These are phyloP conservation scores for Phytophthora sansomeana DNA, from an alignment of 352 stramenopile species.

Conservation along the genomic window DNA sequence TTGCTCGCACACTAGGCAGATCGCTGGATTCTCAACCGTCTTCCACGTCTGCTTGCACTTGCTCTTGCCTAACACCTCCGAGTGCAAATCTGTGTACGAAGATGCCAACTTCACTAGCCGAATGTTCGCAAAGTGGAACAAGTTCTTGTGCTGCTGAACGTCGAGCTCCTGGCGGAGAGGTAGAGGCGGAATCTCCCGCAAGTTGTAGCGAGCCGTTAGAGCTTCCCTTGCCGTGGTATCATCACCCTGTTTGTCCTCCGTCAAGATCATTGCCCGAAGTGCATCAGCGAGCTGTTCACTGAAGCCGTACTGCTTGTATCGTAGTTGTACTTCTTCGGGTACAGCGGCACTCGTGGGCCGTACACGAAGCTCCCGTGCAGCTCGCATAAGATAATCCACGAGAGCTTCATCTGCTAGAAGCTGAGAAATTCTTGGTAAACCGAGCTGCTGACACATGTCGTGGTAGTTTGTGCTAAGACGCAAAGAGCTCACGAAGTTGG, in stretches of 20 bases:
- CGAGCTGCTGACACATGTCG: constrained; percentile 80
- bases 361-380: constrained; percentile 57
- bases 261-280: constrained; percentile 36
- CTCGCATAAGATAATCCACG: constrained; percentile 62
- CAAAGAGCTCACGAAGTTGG: constrained; percentile 83
- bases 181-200: constrained; percentile 59
- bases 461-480: constrained; percentile 79
- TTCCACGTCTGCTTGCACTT: constrained; percentile 80
- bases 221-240: constrained; percentile 20
- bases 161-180: constrained; percentile 63
- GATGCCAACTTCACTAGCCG: constrained; percentile 68
- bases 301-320: constrained; percentile 66
- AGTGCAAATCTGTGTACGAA: constrained; percentile 83
- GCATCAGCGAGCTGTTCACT: constrained; percentile 52
- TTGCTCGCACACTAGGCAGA: constrained; percentile 81
- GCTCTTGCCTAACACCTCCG: constrained; percentile 71
- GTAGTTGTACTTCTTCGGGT: constrained; percentile 52
- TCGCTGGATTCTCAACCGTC: constrained; percentile 79
- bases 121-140: constrained; percentile 73
- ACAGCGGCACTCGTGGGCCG: constrained; percentile 55
- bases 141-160: constrained; percentile 31
- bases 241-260: constrained; percentile 4
- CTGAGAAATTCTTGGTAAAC: constrained; percentile 65
- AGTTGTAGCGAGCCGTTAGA: constrained; percentile 53
- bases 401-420: constrained; percentile 58